phyloP scores from a whole-genome alignment of 78 protist species.

The Dictyostelium intermedium region DNA sequence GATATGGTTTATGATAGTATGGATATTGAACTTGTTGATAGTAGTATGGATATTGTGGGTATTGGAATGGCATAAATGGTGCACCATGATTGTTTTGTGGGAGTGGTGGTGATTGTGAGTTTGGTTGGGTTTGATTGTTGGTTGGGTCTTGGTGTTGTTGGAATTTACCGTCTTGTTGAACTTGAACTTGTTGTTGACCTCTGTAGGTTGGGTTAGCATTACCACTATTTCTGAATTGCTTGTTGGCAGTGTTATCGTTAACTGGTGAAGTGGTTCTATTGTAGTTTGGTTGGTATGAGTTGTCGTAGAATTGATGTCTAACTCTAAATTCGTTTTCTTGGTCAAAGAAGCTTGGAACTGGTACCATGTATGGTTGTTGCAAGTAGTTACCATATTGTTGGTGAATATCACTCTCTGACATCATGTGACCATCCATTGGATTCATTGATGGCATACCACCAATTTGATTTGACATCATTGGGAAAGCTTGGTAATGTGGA shows the following conservation, averaged over 20 bases:
- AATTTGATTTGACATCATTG: constrained; percentile 41
- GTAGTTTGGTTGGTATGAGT: constrained; percentile 18
- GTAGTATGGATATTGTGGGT: constrained; percentile 42
- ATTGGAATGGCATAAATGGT: constrained; percentile 33
- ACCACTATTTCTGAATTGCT: constrained; percentile 51
- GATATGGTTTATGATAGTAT: not conserved
- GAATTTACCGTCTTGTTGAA: constrained; percentile 35
- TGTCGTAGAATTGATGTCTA: not conserved
- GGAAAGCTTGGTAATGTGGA: constrained; percentile 39
- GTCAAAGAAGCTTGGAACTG: constrained; percentile 1
- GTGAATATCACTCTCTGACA: constrained; percentile 60
- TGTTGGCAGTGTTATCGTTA: constrained; percentile 13
- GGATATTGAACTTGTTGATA: constrained; percentile 24
- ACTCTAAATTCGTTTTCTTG: constrained; percentile 42
- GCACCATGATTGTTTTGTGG: constrained; percentile 11
- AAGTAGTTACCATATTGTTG: constrained; percentile 21
- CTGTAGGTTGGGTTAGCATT: constrained; percentile 30
- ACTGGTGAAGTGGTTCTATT: constrained; percentile 65
- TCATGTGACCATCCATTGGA: constrained; percentile 28
- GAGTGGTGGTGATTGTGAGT: constrained; percentile 53
- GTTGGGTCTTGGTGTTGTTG: not conserved
- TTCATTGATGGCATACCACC: constrained; percentile 33
- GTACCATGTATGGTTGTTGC: constrained; percentile 51
- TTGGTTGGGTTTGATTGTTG: not conserved
- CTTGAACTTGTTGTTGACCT: constrained; percentile 8